phyloP scores from a whole-genome alignment of 2,329 filamentous ascomycete genomes.

The Passalora sequoiae region DNA sequence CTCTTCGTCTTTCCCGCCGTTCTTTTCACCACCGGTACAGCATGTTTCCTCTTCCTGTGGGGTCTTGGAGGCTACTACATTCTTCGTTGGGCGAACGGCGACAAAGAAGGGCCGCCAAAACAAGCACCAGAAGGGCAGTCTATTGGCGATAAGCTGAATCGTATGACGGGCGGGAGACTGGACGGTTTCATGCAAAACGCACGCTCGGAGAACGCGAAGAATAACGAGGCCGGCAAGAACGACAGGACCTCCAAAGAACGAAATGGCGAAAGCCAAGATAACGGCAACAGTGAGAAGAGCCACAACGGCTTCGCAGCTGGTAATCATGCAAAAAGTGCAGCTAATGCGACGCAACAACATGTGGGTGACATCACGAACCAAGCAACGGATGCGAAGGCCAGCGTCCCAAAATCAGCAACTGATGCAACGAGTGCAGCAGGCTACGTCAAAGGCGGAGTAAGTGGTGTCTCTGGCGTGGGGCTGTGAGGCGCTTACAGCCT shows the following conservation, averaged over 20 bases:
- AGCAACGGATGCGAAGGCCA: conserved; percentile 10
- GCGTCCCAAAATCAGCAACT: background rate
- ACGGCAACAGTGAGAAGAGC: conserved; percentile 6
- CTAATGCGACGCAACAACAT: conserved; percentile 16
- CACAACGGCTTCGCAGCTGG: conserved; percentile 1
- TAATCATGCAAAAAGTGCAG: conserved; percentile 1
- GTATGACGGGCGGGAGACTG: conserved; percentile 37
- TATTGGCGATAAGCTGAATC: conserved; percentile 41
- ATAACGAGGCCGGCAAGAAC: conserved; percentile 19
- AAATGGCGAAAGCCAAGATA: conserved; percentile 9
- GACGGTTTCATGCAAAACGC: conserved; percentile 33
- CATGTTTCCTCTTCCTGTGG: conserved; percentile 63
- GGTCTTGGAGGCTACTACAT: conserved; percentile 56
- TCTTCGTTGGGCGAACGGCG: conserved; percentile 37
- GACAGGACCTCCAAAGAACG: conserved; percentile 17
- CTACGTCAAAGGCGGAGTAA: conserved; percentile 1
- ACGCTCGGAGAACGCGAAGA: conserved; percentile 19
- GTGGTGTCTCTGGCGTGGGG: background rate
- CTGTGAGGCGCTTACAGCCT: no score
- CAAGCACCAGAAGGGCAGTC: conserved; percentile 28
- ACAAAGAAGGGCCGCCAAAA: conserved; percentile 11
- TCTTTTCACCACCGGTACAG: conserved; percentile 59
- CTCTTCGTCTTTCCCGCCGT: conserved; percentile 64
- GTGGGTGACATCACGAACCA: conserved; percentile 20
- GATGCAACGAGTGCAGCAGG: conserved; percentile 1